phyloP scores from a whole-genome alignment of 768 basidiomycete species.

The Collybia nuda region DNA sequence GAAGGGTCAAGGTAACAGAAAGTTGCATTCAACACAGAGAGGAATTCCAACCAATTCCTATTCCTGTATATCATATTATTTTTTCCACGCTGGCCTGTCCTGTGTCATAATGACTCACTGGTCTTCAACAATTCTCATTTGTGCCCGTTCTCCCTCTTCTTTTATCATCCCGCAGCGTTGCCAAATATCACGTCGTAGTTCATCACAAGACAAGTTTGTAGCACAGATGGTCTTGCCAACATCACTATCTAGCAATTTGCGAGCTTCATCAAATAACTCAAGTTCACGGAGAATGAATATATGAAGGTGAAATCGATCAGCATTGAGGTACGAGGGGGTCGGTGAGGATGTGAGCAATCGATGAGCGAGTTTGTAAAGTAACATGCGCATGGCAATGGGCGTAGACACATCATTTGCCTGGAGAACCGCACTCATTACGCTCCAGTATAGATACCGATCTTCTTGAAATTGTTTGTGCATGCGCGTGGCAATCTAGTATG shows the following conservation, averaged over 20 bases:
- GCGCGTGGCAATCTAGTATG: conserved; percentile 65
- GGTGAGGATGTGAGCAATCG: conserved; percentile 65
- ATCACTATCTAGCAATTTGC: conserved; percentile 66
- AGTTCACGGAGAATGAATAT: conserved; percentile 71
- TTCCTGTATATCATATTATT: conserved; percentile 42
- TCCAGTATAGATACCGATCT: conserved; percentile 83
- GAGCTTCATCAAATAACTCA: conserved; percentile 67
- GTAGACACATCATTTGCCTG: conserved; percentile 78
- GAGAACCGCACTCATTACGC: conserved; percentile 73
- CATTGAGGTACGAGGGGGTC: conserved; percentile 58
- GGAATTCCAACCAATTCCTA: conserved; percentile 85
- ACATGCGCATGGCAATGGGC: conserved; percentile 55
- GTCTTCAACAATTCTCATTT: conserved; percentile 56
- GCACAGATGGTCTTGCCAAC: conserved; percentile 66
- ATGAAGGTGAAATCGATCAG: conserved; percentile 81
- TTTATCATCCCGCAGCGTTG: conserved; percentile 48
- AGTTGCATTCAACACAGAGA: conserved; percentile 69
- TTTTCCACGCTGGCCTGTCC: not conserved
- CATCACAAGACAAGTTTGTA: conserved; percentile 72
- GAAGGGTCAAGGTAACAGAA: conserved; percentile 40
- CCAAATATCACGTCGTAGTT: conserved; percentile 74
- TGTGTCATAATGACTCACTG: conserved; percentile 41
- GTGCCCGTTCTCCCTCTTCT: conserved; percentile 65
- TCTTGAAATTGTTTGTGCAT: conserved; percentile 86
- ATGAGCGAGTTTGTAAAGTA: conserved; percentile 78